These are phyloP conservation scores for Stygiomarasmius scandens DNA, from an alignment of 1,284 basidiomycete species.

Conservation along the genomic window DNA sequence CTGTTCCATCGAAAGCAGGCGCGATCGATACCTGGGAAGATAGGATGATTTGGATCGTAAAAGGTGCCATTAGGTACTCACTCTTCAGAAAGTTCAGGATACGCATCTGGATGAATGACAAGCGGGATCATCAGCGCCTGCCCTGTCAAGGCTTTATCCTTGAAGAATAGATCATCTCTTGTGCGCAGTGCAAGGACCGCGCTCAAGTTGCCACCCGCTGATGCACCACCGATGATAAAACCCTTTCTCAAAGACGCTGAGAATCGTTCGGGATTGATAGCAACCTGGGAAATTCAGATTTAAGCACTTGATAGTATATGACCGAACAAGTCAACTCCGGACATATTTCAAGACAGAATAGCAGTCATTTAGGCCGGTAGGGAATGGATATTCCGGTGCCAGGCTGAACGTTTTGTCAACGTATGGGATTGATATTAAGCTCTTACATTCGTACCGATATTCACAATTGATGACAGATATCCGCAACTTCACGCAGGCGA, in stretches of 20 bases:
- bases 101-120: slow-evolving; percentile 8
- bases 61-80: not conserved
- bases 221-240: slow-evolving; percentile 16
- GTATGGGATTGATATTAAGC: no score
- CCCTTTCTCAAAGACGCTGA: slow-evolving; percentile 8
- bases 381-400: no score
- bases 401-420: no score
- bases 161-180: slow-evolving; percentile 18
- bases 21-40: slow-evolving; percentile 11
- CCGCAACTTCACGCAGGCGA: slow-evolving; percentile 11
- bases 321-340: not conserved
- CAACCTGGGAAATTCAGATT: not conserved
- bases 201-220: slow-evolving; percentile 13
- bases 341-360: slow-evolving; percentile 18
- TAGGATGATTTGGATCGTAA: not conserved
- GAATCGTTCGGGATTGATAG: not conserved
- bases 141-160: slow-evolving; percentile 9
- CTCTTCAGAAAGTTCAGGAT: slow-evolving; percentile 16
- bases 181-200: slow-evolving; percentile 11
- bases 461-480: slow-evolving; percentile 16
- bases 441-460: slow-evolving; percentile 13
- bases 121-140: slow-evolving; percentile 14
- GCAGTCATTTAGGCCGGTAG: slow-evolving; percentile 7
- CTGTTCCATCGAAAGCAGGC: slow-evolving; percentile 13
- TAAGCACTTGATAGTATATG: not conserved